These are phyloP conservation scores for Cladochytrium tenue DNA, from an alignment of 371 early-diverging fungal genomes.

Conservation along the genomic window DNA sequence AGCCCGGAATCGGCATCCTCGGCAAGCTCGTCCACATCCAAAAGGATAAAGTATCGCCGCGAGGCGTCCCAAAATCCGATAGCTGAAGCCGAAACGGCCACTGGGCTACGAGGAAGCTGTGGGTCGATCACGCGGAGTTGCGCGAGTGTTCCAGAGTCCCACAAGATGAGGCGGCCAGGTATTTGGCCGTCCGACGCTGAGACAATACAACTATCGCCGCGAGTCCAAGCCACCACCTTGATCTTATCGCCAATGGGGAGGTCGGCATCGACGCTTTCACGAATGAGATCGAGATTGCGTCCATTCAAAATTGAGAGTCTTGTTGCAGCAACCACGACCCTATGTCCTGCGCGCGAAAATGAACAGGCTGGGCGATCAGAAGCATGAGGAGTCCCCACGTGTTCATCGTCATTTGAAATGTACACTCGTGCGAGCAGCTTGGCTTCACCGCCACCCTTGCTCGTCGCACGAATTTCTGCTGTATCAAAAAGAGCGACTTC, in stretches of 20 bases:
- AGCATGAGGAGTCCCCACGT: slow-evolving; percentile 8
- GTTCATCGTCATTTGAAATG: background rate
- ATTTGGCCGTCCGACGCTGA: slow-evolving; percentile 26
- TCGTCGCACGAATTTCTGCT: slow-evolving; percentile 20
- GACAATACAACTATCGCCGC: slow-evolving; percentile 27
- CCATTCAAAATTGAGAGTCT: slow-evolving; percentile 14
- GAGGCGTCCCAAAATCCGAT: slow-evolving; percentile 32
- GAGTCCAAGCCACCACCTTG: slow-evolving; percentile 28
- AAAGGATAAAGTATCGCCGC: slow-evolving; percentile 17
- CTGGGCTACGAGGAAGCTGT: slow-evolving; percentile 23
- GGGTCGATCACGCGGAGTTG: slow-evolving; percentile 21
- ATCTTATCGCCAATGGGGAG: slow-evolving; percentile 26
- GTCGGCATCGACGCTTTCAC: slow-evolving; percentile 21
- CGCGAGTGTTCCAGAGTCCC: slow-evolving; percentile 25
- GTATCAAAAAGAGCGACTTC: slow-evolving; percentile 18
- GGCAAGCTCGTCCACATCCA: slow-evolving; percentile 30
- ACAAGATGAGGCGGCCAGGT: slow-evolving; percentile 27
- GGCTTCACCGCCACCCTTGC: slow-evolving; percentile 22
- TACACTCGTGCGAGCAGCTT: slow-evolving; percentile 15
- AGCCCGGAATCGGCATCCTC: slow-evolving; percentile 25
- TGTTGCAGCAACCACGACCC: slow-evolving; percentile 14
- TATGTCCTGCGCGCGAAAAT: slow-evolving; percentile 18
- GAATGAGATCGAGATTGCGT: slow-evolving; percentile 10
- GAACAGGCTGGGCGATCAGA: slow-evolving; percentile 14
- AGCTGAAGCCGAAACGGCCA: slow-evolving; percentile 13